Conservation (phyloP, 179 eudicot species). For the Drosera spatulata region DNA sequence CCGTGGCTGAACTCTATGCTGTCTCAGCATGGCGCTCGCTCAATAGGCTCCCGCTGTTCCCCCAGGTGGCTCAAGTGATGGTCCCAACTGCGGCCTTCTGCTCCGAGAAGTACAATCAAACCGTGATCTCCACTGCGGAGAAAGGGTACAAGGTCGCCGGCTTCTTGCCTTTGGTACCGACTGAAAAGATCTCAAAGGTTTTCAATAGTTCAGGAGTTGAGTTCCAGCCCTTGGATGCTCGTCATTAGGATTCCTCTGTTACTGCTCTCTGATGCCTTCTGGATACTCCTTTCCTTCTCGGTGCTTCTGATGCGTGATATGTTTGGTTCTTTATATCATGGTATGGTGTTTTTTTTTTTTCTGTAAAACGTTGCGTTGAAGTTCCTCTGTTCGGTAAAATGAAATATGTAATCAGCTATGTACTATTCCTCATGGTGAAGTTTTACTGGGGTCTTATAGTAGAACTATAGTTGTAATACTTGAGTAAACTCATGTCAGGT, state of each 20-base stretch:
- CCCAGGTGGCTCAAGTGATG: slow-evolving; percentile 59
- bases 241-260: slow-evolving; percentile 12
- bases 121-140: slow-evolving; percentile 50
- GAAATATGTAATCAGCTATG: no score
- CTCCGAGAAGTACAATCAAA: slow-evolving; percentile 68
- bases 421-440: no score
- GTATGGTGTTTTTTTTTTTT: no score
- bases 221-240: slow-evolving; percentile 5
- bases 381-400: no score
- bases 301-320: no score
- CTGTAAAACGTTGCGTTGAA: no score
- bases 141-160: slow-evolving; percentile 72
- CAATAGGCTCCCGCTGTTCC: slow-evolving; percentile 76
- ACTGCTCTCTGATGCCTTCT: slow-evolving; percentile 22
- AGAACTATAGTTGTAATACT: no score
- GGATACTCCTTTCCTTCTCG: no score
- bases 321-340: no score
- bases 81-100: slow-evolving; percentile 73
- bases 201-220: slow-evolving; percentile 20
- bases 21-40: slow-evolving; percentile 69
- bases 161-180: slow-evolving; percentile 80
- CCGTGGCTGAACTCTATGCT: slow-evolving; percentile 83
- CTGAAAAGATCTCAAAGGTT: slow-evolving; percentile 68
- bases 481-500: no score
- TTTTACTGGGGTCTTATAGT: no score